These are phyloP conservation scores for Misopates orontium DNA, from an alignment of 257 asterid species.

Conservation along the genomic window DNA sequence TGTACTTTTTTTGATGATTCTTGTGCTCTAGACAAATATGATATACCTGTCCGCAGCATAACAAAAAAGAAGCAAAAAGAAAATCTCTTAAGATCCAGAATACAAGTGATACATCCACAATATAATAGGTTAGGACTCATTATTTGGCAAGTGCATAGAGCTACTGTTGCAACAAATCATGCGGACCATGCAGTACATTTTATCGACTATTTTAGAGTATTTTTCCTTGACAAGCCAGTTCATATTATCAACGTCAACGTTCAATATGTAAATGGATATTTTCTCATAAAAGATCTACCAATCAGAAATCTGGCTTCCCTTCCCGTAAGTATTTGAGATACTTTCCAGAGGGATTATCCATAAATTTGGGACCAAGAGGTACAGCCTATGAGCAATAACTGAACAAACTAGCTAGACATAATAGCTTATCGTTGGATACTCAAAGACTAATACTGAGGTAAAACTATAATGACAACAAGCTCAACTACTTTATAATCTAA, in stretches of 20 bases:
- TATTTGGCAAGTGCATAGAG: no score
- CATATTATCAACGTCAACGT: neutral
- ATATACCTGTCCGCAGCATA: conserved; percentile 57
- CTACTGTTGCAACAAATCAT: neutral
- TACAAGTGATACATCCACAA: neutral
- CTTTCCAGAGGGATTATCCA: neutral
- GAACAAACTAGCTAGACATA: neutral
- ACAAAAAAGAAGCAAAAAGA: conserved; percentile 16
- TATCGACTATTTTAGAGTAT: neutral
- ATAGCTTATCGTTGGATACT: no score
- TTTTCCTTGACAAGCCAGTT: neutral
- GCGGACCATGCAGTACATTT: neutral
- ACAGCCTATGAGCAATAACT: neutral
- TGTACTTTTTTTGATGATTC: conserved; percentile 60
- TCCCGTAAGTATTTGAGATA: neutral
- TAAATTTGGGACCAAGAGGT: no score
- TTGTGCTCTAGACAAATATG: conserved; percentile 87
- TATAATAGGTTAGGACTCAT: neutral
- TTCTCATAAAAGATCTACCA: neutral
- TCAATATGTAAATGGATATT: neutral
- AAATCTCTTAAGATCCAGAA: conserved; percentile 19
- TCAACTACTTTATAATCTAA: no score
- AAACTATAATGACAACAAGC: no score
- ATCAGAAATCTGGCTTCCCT: neutral
- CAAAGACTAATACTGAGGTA: no score